Evolutionary conservation across 148 eudicot genomes (phyloP).

Genomic region (Beta vulgaris): DNA sequence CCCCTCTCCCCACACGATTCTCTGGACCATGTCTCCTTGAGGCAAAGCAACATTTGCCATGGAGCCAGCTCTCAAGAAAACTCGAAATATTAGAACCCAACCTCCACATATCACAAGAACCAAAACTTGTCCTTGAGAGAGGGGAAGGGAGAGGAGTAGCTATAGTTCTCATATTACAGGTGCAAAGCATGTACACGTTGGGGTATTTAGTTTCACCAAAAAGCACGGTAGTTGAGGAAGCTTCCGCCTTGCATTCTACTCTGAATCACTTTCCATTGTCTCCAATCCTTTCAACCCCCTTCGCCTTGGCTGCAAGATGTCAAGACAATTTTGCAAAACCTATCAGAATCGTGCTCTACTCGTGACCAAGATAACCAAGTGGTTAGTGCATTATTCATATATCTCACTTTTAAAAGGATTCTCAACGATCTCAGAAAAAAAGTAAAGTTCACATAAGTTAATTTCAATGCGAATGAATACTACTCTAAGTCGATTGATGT

Average conservation of each 20-base stretch:
- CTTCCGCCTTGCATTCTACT: constrained; percentile 4
- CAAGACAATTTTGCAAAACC: neutral
- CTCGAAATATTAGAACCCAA: neutral
- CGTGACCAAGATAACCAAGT: too few species aligned
- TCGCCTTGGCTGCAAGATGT: constrained; percentile 35
- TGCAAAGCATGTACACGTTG: neutral
- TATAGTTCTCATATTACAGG: neutral
- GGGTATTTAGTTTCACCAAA: neutral
- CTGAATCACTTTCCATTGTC: constrained; percentile 44
- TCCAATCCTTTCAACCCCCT: constrained; percentile 48
- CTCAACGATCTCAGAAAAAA: too few species aligned
- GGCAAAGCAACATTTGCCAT: neutral
- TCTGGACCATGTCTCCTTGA: neutral
- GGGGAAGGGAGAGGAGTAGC: neutral
- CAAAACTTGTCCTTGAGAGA: neutral
- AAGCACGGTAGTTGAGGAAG: neutral
- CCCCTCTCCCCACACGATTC: neutral
- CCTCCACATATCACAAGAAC: neutral
- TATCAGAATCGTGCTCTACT: too few species aligned
- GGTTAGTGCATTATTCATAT: too few species aligned
- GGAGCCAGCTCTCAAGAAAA: neutral
- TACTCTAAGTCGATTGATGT: too few species aligned
- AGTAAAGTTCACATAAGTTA: too few species aligned
- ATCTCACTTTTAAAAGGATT: too few species aligned
- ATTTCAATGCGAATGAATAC: too few species aligned